A percentile compares a stretch with the other conserved stretches of the same genome.
Conservation (phyloP, 2,329 filamentous ascomycete species). For the Pseudocercospora macadamiae region DNA sequence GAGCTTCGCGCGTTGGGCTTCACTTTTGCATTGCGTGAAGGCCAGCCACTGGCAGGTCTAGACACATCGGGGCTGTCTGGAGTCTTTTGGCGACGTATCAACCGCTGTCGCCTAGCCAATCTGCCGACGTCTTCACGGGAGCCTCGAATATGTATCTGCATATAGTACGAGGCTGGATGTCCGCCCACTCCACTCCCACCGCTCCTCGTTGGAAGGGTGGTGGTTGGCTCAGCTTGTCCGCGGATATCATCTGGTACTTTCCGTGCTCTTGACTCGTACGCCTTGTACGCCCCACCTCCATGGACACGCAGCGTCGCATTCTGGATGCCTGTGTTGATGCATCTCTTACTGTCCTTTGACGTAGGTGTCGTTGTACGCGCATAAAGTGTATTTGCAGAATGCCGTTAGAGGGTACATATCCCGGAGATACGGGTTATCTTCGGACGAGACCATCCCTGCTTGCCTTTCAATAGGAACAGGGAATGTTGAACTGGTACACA, state of each 20-base stretch:
- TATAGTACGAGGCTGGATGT: background rate
- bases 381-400: conserved; percentile 3
- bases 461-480: no score
- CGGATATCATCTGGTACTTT: background rate
- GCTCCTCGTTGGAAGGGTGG: background rate
- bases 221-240: background rate
- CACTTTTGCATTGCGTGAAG: no score
- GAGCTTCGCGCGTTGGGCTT: no score
- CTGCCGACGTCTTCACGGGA: no score
- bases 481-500: no score
- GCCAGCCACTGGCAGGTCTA: no score
- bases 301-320: background rate
- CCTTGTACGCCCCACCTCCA: background rate
- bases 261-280: background rate
- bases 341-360: background rate
- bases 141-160: background rate
- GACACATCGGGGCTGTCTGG: no score
- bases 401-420: background rate
- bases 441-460: no score
- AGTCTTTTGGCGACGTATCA: no score
- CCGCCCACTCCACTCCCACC: background rate
- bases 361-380: background rate
- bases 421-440: background rate
- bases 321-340: background rate
- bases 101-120: no score